Evolutionary conservation across 176 grass and related monocot species (phyloP).

Genomic region (Raddia distichophylla): DNA sequence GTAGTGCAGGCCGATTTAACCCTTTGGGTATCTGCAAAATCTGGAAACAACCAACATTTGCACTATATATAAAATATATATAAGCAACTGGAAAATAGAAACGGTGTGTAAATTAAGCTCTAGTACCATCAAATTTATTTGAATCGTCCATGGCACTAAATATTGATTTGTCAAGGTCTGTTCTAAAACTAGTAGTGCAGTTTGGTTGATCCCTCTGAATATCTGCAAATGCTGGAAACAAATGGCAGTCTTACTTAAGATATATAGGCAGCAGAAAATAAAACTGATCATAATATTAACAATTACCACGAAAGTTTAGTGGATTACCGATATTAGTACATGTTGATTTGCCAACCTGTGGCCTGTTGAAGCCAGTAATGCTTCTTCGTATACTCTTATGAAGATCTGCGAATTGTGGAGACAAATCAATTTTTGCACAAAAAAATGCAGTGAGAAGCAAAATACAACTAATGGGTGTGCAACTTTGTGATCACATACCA

Average conservation of each 20-base stretch:
- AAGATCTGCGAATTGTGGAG: slow-evolving; percentile 37
- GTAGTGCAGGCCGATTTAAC: slow-evolving; percentile 11
- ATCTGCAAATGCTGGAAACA: slow-evolving; percentile 15
- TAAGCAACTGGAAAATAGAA: slow-evolving; percentile 11
- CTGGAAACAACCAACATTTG: slow-evolving; percentile 18
- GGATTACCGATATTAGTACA: slow-evolving; percentile 26
- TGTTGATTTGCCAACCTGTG: slow-evolving; percentile 32
- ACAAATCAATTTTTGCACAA: slow-evolving; percentile 21
- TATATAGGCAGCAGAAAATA: slow-evolving; percentile 8
- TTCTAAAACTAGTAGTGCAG: neutral
- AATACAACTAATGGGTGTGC: neutral
- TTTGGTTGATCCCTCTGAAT: slow-evolving; percentile 17
- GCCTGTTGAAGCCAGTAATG: slow-evolving; percentile 2
- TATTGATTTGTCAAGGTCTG: neutral
- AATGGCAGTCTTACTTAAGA: neutral
- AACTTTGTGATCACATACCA: slow-evolving; percentile 32
- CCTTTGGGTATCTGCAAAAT: slow-evolving; percentile 43
- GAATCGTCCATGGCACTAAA: slow-evolving; percentile 11
- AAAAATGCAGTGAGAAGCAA: slow-evolving; percentile 2
- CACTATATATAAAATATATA: neutral
- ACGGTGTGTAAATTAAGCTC: slow-evolving; percentile 29
- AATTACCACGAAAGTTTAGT: slow-evolving; percentile 45
- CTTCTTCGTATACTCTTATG: slow-evolving; percentile 26
- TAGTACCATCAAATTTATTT: slow-evolving; percentile 18
- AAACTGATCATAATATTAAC: slow-evolving; percentile 27